Conservation (phyloP, 2,329 filamentous ascomycete species). For the Pestalotiopsis sp. region DNA sequence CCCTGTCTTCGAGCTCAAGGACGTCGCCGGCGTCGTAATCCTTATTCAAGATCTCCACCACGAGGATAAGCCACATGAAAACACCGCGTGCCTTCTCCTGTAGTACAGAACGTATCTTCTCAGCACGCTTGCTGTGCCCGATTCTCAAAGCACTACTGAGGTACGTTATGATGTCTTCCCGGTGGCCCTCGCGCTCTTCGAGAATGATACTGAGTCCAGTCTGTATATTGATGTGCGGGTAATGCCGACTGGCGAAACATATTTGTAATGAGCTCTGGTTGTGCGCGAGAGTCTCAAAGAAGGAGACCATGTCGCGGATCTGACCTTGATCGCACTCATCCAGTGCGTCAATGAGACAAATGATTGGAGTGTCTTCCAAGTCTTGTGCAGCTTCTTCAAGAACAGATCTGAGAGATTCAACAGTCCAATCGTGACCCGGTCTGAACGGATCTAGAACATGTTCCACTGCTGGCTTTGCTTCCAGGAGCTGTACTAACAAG, state of each 20-base stretch:
- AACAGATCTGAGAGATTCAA: conserved; percentile 25
- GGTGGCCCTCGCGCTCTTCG: conserved; percentile 30
- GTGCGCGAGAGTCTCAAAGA: conserved; percentile 39
- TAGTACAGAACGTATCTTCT: conserved; percentile 32
- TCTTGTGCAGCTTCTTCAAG: conserved; percentile 22
- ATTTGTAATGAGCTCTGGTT: conserved; percentile 27
- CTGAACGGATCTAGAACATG: conserved; percentile 28
- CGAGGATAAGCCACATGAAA: conserved; percentile 48
- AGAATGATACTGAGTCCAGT: conserved; percentile 30
- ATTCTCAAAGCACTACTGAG: conserved; percentile 30
- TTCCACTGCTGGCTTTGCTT: conserved; percentile 34
- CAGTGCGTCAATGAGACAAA: conserved; percentile 37
- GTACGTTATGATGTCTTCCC: conserved; percentile 35
- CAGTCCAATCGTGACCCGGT: conserved; percentile 1
- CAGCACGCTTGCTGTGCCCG: conserved; percentile 20
- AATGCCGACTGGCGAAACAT: conserved; percentile 44
- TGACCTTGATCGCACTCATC: conserved; percentile 51
- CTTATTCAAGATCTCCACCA: conserved; percentile 45
- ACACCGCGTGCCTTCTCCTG: conserved; percentile 40
- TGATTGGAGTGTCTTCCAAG: conserved; percentile 14
- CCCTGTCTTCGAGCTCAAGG: conserved; percentile 29
- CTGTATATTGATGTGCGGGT: conserved; percentile 34
- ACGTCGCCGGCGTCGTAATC: conserved; percentile 36
- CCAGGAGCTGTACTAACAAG: conserved; percentile 48
- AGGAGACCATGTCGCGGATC: conserved; percentile 43